These are phyloP conservation scores for Liriodendron chinense DNA, from an alignment of 164 flowering plant genomes.

Conservation along the genomic window DNA sequence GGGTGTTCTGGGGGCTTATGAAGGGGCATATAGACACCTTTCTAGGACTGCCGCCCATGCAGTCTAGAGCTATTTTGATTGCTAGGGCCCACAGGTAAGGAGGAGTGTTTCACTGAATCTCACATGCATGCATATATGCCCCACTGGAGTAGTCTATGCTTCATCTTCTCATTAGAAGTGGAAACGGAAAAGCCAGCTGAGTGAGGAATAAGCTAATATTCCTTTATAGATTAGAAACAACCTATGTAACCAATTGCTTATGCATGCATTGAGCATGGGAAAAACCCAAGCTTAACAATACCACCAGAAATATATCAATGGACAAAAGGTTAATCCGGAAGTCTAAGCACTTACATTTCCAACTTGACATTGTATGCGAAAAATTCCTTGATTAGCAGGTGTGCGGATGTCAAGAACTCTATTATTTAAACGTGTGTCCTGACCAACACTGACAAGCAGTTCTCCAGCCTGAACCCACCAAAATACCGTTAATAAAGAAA, in stretches of 20 bases:
- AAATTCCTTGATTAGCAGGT: slow-evolving; percentile 88
- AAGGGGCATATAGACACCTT: too few species aligned
- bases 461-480: slow-evolving; percentile 61
- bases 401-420: slow-evolving; percentile 85
- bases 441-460: slow-evolving; percentile 79
- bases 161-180: too few species aligned
- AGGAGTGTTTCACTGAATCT: too few species aligned
- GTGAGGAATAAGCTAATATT: neutral
- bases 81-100: too few species aligned
- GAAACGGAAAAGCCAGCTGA: too few species aligned
- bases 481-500: neutral
- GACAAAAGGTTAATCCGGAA: neutral
- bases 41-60: too few species aligned
- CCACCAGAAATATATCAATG: neutral
- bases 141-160: too few species aligned
- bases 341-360: slow-evolving; percentile 44
- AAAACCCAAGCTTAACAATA: neutral
- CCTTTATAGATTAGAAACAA: neutral
- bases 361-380: slow-evolving; percentile 73
- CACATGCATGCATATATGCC: too few species aligned
- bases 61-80: too few species aligned
- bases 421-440: slow-evolving; percentile 80
- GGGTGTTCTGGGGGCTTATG: too few species aligned
- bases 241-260: neutral
- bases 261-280: neutral